Base-by-base conservation (phyloP, 2,329 filamentous ascomycete genomes). In the Monascus ruber region DNA sequence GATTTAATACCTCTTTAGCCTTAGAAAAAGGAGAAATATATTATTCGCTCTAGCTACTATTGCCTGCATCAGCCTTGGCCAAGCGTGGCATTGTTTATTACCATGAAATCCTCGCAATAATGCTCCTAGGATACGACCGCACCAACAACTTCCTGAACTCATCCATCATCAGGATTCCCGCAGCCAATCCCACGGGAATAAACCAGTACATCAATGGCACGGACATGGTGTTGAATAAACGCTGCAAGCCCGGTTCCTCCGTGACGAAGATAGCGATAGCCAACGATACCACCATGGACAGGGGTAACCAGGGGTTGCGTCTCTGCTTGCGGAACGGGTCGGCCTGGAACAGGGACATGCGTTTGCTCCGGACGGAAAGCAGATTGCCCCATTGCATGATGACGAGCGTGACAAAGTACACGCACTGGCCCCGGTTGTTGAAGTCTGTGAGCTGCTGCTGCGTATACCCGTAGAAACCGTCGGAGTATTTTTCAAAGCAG, bases 341-440 rank as follows among this genome's bases (percentile, higher is more conserved):
- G 48, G 87, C 82, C 53, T 85, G 79, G 57, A 88, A 78, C 46
- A 88, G 74, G 40, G 74, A 75, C 24, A 81, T 67, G 1, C 75
- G 69, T 1, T 79, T 69, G 1, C 77, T 88, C 10, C 82, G 71
- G 4, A 83, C 70, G 1, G 78, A 77, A 52, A 87, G 72, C 4
- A 87, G 67, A 54, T 82, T 85, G 68, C 86, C 86, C 69, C 79
- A 80, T 69, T 85, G 81, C 81, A 88, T 85, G 36, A 88, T 78
- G 2, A 89, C 83, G 24, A 89, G 65, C 42, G 80, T 88, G 48
- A 87, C 74, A 50, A 88, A 88, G 60, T 88, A 88, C 43, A 89
- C 79, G 10, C 78, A 83, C 31, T 75, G 81, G 0, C 81, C 81
- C 43, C 74, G 70, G 45, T 79, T 81, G 24, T 82, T 63, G 45